phyloP scores from a whole-genome alignment of 2,329 filamentous ascomycete genomes.

The Nigrospora oryzae region DNA sequence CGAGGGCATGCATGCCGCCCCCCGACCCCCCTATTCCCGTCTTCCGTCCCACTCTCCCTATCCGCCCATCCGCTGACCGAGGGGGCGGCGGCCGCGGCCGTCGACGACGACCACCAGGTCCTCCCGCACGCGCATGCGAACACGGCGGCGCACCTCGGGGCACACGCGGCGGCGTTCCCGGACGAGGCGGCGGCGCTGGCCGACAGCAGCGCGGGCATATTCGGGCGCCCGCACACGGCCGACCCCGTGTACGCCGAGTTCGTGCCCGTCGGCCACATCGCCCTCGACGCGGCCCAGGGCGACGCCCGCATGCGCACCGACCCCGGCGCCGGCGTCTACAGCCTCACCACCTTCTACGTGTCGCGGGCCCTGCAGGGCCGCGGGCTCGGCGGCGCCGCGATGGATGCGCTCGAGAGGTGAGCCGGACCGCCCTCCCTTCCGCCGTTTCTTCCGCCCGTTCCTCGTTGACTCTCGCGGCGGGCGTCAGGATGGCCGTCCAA shows the following conservation, averaged over 20 bases:
- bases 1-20: too few relatives aligned
- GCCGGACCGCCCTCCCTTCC: not conserved
- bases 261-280: constrained; percentile 21
- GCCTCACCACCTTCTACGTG: constrained; percentile 15
- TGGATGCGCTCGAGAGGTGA: constrained; percentile 12
- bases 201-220: constrained; percentile 6
- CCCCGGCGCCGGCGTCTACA: constrained; percentile 10
- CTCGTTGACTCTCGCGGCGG: not conserved
- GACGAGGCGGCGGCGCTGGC: constrained; percentile 5
- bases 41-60: too few relatives aligned
- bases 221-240: not conserved
- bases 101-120: constrained; percentile 6
- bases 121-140: constrained; percentile 5
- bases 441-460: not conserved
- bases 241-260: constrained; percentile 8
- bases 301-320: constrained; percentile 8
- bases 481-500: constrained; percentile 10
- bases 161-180: constrained; percentile 12
- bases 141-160: constrained; percentile 7
- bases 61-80: not conserved
- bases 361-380: constrained; percentile 11
- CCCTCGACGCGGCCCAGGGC: constrained; percentile 13
- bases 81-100: not conserved
- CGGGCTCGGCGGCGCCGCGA: constrained; percentile 13
- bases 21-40: too few relatives aligned